Base-by-base conservation (phyloP, 1,284 basidiomycete species). In the Grifola frondosa region DNA sequence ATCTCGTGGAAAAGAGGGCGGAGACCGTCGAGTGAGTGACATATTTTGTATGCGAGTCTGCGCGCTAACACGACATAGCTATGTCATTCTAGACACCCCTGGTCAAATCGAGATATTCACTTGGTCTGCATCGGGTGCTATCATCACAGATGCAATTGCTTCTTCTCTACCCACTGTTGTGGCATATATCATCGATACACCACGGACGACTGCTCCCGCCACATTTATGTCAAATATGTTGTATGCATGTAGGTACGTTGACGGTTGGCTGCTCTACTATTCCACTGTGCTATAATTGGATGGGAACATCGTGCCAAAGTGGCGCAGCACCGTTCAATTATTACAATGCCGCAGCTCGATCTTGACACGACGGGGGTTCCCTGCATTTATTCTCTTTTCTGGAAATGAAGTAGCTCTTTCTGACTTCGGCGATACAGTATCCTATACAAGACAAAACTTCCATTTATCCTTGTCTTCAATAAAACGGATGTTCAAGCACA, bases 221-320 rank as follows among this genome's bases (percentile, higher is more conserved):
- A 99, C 97, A 0, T 99, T 99, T 67, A 99, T 99, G 97, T 93
- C 88, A 40, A 99, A 99, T 68, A 99, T 99, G 97, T 77, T 99
- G 37, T 99, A 99, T 61, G 97, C 97, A 1, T 99, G 97, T 77
- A 93, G 90, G 89, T 88, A 49, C 53, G 81, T 67, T 13, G 15
- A 20, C n/a, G n/a, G n/a, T n/a, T n/a, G 21, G 17, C 31, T 30
- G 1, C 16, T 4, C 26, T 8, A 26, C 13, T 28, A 17, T 34
- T 13, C 28, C 5, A 12, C 17, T 3, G 19, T 23, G 2, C 36
- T 13, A 28, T 9, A n/a, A n/a, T n/a, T n/a, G n/a, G n/a, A n/a
- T n/a, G n/a, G n/a, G n/a, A n/a, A n/a, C n/a, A n/a, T n/a, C n/a
- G n/a, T n/a, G n/a, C n/a, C n/a, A n/a, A n/a, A n/a, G n/a, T n/a